A percentile compares a stretch with the other conserved stretches of the same genome.
phyloP scores from a whole-genome alignment of 2,329 filamentous ascomycete genomes.

The Penicillium sp. region DNA sequence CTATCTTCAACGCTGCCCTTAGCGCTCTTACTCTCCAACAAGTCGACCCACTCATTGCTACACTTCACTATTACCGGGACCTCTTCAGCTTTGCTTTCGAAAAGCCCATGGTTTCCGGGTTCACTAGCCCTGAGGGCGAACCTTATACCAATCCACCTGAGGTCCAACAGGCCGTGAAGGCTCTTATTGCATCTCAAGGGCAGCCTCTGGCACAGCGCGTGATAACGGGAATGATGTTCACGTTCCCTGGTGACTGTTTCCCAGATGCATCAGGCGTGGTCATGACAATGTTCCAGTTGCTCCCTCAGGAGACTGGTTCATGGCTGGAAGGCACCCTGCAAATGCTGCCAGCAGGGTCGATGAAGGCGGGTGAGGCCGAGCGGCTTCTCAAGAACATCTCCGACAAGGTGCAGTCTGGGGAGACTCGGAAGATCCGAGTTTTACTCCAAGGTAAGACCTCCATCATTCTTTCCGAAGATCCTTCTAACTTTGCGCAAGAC shows the following conservation, averaged over 20 bases:
- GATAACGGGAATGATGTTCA: conserved; percentile 98
- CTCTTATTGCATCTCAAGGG: conserved; percentile 64
- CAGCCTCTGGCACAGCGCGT: conserved; percentile 78
- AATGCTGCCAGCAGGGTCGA: conserved; percentile 74
- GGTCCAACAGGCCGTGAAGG: conserved; percentile 66
- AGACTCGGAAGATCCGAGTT: conserved; percentile 72
- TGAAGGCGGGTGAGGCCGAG: conserved; percentile 73
- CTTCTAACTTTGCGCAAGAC: conserved; percentile 47
- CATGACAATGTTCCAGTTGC: conserved; percentile 77
- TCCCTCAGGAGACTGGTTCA: conserved; percentile 68
- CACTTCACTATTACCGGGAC: conserved; percentile 87
- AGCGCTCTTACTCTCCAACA: conserved; percentile 85
- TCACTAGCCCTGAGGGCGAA: conserved; percentile 57
- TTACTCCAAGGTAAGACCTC: conserved; percentile 60
- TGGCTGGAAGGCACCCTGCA: conserved; percentile 83
- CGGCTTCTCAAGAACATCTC: conserved; percentile 73
- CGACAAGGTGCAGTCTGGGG: conserved; percentile 63
- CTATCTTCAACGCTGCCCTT: conserved; percentile 80
- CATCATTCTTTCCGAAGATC: neutral
- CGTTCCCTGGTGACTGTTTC: conserved; percentile 92
- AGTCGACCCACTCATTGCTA: conserved; percentile 82
- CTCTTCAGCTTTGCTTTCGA: conserved; percentile 81
- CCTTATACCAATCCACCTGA: conserved; percentile 59
- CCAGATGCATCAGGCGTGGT: conserved; percentile 91
- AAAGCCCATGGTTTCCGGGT: conserved; percentile 53